These are phyloP conservation scores for Fomitopsis serialis DNA, from an alignment of 768 basidiomycete species.

Conservation along the genomic window DNA sequence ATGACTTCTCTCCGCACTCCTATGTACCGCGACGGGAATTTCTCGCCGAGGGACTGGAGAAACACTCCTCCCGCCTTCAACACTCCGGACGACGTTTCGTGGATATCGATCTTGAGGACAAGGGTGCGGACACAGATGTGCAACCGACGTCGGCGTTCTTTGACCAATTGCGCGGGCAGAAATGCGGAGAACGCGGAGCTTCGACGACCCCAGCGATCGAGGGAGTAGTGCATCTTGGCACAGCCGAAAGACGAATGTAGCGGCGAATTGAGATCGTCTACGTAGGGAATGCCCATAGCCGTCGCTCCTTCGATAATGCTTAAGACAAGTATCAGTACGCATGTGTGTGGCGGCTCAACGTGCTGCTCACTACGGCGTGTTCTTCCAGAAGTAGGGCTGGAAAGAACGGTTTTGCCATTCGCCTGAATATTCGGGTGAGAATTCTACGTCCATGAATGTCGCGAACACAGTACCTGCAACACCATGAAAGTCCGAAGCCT, in stretches of 20 bases:
- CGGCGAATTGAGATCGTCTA: conserved; percentile 17
- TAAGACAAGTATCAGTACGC: too few species aligned
- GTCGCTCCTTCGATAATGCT: neutral
- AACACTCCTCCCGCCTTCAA: neutral
- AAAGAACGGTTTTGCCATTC: neutral
- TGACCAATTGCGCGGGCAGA: conserved; percentile 8
- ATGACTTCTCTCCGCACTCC: conserved; percentile 14
- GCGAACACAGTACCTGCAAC: too few species aligned
- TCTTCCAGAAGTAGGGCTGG: neutral
- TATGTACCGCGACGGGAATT: neutral
- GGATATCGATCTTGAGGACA: conserved; percentile 10
- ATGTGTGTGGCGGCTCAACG: neutral
- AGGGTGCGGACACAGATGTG: conserved; percentile 14
- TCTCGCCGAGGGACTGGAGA: neutral
- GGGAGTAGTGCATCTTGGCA: conserved; percentile 14
- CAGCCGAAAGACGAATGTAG: conserved; percentile 12
- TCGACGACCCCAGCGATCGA: conserved; percentile 12
- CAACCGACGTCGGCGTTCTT: conserved; percentile 3
- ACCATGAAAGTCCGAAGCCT: neutral
- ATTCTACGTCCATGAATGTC: too few species aligned
- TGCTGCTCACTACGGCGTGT: too few species aligned
- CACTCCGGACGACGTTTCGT: neutral
- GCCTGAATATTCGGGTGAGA: neutral
- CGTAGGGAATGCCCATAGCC: conserved; percentile 15
- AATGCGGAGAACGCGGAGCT: conserved; percentile 18